Percentiles rank a stretch among this genome's conserved stretches.
These are phyloP conservation scores for Artemisia annua DNA, from an alignment of 129 eudicot species.

Conservation along the genomic window DNA sequence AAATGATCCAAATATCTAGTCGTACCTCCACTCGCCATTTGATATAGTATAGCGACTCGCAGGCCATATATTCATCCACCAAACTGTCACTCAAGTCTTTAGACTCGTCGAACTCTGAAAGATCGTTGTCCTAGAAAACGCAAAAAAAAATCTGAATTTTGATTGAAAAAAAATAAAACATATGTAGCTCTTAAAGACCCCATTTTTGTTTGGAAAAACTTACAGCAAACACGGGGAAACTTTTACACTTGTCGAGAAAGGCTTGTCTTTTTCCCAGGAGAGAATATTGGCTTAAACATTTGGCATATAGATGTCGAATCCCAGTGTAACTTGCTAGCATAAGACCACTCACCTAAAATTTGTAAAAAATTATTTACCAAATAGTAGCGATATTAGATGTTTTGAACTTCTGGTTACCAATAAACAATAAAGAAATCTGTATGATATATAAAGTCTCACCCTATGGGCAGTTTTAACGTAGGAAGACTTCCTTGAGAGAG, in stretches of 20 bases:
- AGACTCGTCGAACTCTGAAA: conserved; percentile 87
- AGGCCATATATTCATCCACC: conserved; percentile 90
- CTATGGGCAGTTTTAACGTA: conserved; percentile 85
- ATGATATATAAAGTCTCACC: conserved; percentile 42
- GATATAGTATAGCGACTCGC: conserved; percentile 85
- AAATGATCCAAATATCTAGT: not conserved
- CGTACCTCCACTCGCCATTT: conserved; percentile 92
- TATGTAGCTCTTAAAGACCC: not conserved
- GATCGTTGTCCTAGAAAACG: conserved; percentile 70
- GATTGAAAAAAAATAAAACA: not conserved
- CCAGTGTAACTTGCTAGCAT: too few species aligned
- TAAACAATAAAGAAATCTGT: not conserved
- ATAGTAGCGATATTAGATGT: too few species aligned
- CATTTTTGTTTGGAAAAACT: conserved; percentile 32
- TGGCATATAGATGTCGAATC: conserved; percentile 73
- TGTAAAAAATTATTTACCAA: too few species aligned
- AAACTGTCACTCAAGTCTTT: conserved; percentile 73
- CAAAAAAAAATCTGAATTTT: conserved; percentile 8
- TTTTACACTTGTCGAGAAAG: conserved; percentile 84
- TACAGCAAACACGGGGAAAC: conserved; percentile 90
- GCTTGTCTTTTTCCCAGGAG: too few species aligned
- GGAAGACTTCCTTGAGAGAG: conserved; percentile 92
- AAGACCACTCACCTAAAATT: too few species aligned
- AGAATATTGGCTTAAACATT: conserved; percentile 80
- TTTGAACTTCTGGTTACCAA: not conserved